Base-by-base conservation (phyloP, 2,329 filamentous ascomycete species). In the Rhexocercosporidium sp. region DNA sequence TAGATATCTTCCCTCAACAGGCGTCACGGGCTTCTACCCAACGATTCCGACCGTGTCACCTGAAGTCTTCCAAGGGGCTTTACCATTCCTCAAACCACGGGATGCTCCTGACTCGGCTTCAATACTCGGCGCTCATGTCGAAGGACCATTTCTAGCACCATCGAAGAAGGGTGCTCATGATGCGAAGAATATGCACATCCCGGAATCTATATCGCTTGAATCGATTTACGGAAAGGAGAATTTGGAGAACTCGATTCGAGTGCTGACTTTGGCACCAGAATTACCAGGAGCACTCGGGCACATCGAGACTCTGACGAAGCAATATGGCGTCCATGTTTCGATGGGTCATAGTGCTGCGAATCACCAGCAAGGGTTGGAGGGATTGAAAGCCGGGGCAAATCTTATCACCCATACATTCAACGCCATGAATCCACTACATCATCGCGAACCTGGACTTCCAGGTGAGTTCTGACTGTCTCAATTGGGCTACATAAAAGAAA, bases 381-480 rank as follows among this genome's bases (percentile, higher is more conserved):
- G 81, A 4, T 72, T 86, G 11, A 66, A 76, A 37, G 81, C 81
- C 29, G 85, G 85, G 25, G 85, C 85, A 34, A 84, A 78, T 46
- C 79, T 81, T 49, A 74, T 87, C 1, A 87, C 85, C 0, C 85
- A 87, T 72, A 82, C 82, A 0, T 79, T 87, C 51, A 87, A 88
- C 71, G 84, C 83, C 51, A 87, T 87, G 84, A 77, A 81, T 37
- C 78, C 81, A 1, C 76, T 86, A 3, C 77, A 82, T 64, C 84
- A 85, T 54, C 80, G 85, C 37, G 79, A 82, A 34, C 84, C 85
- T 3, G 84, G 85, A 1, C 77, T 87, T 18, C 79, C 82, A 37
- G 85, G 84, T 29, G 61, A 59, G 67, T 41, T 20, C 16, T 46
- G 27, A 34, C 59, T 14, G 27, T 25, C 46, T 11, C 11, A 25